These are phyloP conservation scores for Pistacia atlantica DNA, from an alignment of 345 rosid genomes.

Conservation along the genomic window DNA sequence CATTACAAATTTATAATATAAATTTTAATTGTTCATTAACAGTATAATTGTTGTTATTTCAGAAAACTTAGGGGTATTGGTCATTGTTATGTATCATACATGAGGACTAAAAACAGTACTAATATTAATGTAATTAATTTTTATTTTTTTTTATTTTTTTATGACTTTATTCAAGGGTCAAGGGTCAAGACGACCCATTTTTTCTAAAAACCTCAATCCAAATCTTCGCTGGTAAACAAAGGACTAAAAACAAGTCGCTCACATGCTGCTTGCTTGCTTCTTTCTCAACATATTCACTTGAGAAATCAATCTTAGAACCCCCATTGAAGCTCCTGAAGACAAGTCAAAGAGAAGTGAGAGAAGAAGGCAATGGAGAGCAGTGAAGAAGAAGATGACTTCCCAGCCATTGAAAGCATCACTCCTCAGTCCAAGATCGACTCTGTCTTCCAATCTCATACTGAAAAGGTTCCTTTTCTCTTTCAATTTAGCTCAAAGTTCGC, in stretches of 20 bases:
- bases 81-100: too few species aligned
- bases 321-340: not conserved
- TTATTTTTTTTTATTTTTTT: too few species aligned
- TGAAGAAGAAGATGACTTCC: conserved; percentile 96
- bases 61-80: too few species aligned
- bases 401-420: conserved; percentile 76
- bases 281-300: not conserved
- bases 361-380: conserved; percentile 77
- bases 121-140: too few species aligned
- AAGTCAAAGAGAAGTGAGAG: not conserved
- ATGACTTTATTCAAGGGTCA: too few species aligned
- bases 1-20: too few species aligned
- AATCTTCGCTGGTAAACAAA: too few species aligned
- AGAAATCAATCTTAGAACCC: not conserved
- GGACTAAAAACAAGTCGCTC: not conserved
- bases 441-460: conserved; percentile 77
- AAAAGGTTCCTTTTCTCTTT: conserved; percentile 56
- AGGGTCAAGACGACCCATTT: too few species aligned
- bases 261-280: not conserved
- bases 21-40: too few species aligned
- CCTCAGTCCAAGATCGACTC: conserved; percentile 92
- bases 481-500: not conserved
- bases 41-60: too few species aligned
- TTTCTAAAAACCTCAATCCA: too few species aligned
- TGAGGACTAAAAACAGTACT: too few species aligned